phyloP scores from a whole-genome alignment of 495 filamentous ascomycete genomes.

The Aspergillus coremiiformis region DNA sequence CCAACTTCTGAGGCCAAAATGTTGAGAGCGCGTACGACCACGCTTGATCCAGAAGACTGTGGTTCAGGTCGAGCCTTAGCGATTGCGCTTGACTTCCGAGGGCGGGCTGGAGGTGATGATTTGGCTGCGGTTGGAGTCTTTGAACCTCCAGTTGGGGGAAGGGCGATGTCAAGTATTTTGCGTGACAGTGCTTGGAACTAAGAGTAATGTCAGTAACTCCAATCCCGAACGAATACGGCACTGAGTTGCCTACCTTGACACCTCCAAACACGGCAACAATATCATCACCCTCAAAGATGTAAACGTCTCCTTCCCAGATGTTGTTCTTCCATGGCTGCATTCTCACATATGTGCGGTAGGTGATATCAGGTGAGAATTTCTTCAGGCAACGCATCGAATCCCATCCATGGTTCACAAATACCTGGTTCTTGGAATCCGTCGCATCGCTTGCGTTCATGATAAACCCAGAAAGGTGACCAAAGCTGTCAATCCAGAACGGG shows the following conservation, averaged over 20 bases:
- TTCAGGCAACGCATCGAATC: conserved; percentile 64
- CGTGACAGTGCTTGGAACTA: conserved; percentile 61
- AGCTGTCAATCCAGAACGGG: conserved; percentile 41
- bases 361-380: conserved; percentile 53
- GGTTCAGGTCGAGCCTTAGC: conserved; percentile 18
- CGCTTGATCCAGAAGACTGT: conserved; percentile 19
- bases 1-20: conserved; percentile 63
- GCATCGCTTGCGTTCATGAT: conserved; percentile 46
- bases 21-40: conserved; percentile 41
- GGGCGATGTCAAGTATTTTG: conserved; percentile 56
- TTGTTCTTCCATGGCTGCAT: conserved; percentile 47
- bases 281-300: conserved; percentile 46
- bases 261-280: conserved; percentile 62
- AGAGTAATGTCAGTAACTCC: conserved; percentile 24
- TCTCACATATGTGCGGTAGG: conserved; percentile 63
- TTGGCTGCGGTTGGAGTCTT: conserved; percentile 22
- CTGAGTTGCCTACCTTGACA: conserved; percentile 42
- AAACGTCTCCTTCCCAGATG: conserved; percentile 46
- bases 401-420: conserved; percentile 71
- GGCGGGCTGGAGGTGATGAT: conserved; percentile 20
- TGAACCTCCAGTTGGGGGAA: conserved; percentile 50
- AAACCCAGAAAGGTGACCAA: conserved; percentile 47
- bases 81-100: conserved; percentile 34
- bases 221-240: background rate
- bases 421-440: conserved; percentile 48